Evolutionary conservation across 2,329 filamentous ascomycete genomes (phyloP), one percentile per base, ranked within the genome.

Genomic region (Ascochyta koolunga): DNA sequence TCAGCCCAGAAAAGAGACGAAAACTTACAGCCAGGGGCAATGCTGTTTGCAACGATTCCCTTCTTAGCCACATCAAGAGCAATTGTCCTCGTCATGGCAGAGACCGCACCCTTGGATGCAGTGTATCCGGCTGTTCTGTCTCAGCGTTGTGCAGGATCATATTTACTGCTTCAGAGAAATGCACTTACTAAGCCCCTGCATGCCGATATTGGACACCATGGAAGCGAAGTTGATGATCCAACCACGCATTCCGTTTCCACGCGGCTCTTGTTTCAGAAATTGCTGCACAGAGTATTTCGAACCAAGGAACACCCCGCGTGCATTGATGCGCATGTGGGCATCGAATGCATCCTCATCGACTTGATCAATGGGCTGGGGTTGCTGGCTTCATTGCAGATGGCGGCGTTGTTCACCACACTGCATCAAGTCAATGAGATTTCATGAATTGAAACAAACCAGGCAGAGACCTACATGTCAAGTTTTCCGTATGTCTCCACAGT

Each of bases 41-140:
- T 57, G 2, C 72, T 67, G 55, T 80, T 79, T 52, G 67, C 71
- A 49, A 78, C 73, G 33, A 80, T 77, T 11, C 69, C 65, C 27
- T 79, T 63, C 32, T 66, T 65, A 2, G 75, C 77, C 50, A 77
- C 78, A 45, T 79, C 77, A n/a, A 79, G 56, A 2, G 78, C 77
- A n/a, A 79, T 68, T 46, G 76, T 72, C 45, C 76, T 78, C 7
- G 79, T 81, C 38, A 83, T 68, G 36, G 76, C 69, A 9, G 77
- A 68, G 6, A 80, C 78, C 0, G 78, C 80, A 9, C 76, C 77
- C 58, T 82, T 83, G 36, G 72, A 77, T 2, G 79, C 76, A 47
- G 76, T 78, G 60, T 82, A 82, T 16, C 70, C 68, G 22, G 75
- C 72, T 68, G 59, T 38, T 15, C 6, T 18, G 11, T 11, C 24